phyloP scores from a whole-genome alignment of 345 rosid species.

The Acer campestre region DNA sequence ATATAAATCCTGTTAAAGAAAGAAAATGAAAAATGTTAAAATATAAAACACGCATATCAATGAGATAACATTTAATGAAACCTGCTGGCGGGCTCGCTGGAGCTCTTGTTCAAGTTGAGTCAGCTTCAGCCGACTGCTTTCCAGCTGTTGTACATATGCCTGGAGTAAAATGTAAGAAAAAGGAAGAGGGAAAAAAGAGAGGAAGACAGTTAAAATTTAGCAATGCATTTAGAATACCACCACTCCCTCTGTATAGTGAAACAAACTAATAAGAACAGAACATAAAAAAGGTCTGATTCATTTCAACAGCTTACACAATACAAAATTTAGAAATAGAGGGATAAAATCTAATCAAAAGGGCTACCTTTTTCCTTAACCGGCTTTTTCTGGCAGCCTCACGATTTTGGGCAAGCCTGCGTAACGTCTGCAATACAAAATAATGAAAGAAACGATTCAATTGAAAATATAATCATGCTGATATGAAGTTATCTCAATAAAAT shows the following conservation, averaged over 20 bases:
- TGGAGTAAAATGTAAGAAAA: constrained; percentile 21
- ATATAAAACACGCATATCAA: constrained; percentile 12
- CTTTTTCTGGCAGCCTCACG: constrained; percentile 99
- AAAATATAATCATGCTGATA: not conserved
- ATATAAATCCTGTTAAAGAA: constrained; percentile 3
- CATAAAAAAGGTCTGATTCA: not conserved
- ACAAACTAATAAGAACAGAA: not conserved
- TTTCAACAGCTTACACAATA: not conserved
- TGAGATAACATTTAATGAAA: constrained; percentile 24
- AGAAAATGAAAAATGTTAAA: constrained; percentile 7
- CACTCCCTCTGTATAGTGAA: not conserved
- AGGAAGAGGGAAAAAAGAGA: constrained; percentile 6
- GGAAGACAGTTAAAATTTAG: constrained; percentile 2
- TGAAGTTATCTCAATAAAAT: not conserved
- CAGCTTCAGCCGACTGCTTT: constrained; percentile 87
- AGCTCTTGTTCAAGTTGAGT: constrained; percentile 93
- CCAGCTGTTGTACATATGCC: constrained; percentile 97
- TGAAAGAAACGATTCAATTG: constrained; percentile 12
- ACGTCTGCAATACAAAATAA: constrained; percentile 49
- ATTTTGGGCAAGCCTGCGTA: constrained; percentile 97
- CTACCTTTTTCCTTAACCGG: constrained; percentile 87
- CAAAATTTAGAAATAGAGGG: not conserved
- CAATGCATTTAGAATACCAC: not conserved
- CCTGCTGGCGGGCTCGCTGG: constrained; percentile 97
- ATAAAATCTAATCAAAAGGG: constrained; percentile 21